These are phyloP conservation scores for Flaveria floridana DNA, from an alignment of 140 eudicot genomes.

Conservation along the genomic window DNA sequence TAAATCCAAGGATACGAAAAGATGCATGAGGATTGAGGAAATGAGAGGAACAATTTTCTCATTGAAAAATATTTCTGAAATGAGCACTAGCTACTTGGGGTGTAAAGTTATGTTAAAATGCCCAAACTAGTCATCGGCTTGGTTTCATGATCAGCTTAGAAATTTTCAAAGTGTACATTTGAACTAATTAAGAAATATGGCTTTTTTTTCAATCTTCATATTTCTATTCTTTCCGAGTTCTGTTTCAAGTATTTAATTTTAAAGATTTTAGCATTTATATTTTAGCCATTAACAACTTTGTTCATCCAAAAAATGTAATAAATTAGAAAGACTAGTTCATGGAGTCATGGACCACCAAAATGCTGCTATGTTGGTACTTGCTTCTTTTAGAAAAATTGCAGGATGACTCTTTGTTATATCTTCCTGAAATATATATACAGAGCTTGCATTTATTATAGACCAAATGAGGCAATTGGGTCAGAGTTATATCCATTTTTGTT, in stretches of 20 bases:
- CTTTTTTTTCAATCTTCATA: neutral
- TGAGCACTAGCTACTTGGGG: too few relatives aligned
- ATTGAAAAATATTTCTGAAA: too few relatives aligned
- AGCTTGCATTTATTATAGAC: neutral
- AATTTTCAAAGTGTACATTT: neutral
- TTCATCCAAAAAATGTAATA: neutral
- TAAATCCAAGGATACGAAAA: too few relatives aligned
- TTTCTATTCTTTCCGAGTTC: neutral
- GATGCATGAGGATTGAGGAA: too few relatives aligned
- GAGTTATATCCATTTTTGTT: neutral
- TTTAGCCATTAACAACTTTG: neutral
- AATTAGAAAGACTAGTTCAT: neutral
- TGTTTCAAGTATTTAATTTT: too few relatives aligned
- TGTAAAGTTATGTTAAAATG: too few relatives aligned
- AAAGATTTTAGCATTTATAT: neutral
- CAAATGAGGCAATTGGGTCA: neutral
- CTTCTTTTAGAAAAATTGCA: neutral
- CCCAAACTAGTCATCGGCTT: too few relatives aligned
- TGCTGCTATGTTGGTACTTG: neutral
- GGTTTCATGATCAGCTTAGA: neutral
- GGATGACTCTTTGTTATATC: neutral
- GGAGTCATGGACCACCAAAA: neutral
- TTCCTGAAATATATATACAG: neutral
- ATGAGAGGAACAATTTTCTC: too few relatives aligned
- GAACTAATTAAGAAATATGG: neutral